Percentiles rank a stretch among this genome's conserved stretches.
phyloP scores from a whole-genome alignment of 805 yeast species.

The Wickerhamiella siamensis region DNA sequence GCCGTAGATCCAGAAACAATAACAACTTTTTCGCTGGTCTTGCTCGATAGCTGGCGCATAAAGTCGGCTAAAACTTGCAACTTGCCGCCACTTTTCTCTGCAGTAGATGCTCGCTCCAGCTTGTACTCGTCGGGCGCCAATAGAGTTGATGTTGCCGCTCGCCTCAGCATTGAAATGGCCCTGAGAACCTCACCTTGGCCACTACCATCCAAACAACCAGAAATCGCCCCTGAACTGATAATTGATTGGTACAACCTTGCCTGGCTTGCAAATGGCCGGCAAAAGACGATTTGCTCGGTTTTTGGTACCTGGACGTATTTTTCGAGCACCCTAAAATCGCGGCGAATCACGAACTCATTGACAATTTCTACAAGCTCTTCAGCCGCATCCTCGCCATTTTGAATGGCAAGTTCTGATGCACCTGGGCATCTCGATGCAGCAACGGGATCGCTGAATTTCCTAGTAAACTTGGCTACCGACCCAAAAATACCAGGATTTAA shows the following conservation, averaged over 20 bases:
- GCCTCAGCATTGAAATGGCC: slow-evolving; percentile 59
- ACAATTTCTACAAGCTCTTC: slow-evolving; percentile 53
- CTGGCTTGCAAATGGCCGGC: slow-evolving; percentile 59
- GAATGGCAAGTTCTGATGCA: slow-evolving; percentile 33
- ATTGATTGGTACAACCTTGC: slow-evolving; percentile 39
- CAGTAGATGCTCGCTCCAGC: background rate
- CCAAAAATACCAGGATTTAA: slow-evolving; percentile 77
- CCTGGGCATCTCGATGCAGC: slow-evolving; percentile 54
- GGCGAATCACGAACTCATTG: slow-evolving; percentile 48
- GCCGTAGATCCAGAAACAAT: slow-evolving; percentile 79
- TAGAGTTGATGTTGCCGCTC: slow-evolving; percentile 60
- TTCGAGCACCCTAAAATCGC: slow-evolving; percentile 44
- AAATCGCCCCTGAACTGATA: slow-evolving; percentile 15
- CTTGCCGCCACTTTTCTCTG: slow-evolving; percentile 39
- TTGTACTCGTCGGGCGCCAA: background rate
- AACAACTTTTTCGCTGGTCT: slow-evolving; percentile 59
- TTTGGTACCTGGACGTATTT: slow-evolving; percentile 51
- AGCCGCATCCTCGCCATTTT: slow-evolving; percentile 47
- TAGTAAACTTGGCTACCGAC: slow-evolving; percentile 31
- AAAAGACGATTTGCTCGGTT: slow-evolving; percentile 63
- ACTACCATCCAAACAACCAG: slow-evolving; percentile 22
- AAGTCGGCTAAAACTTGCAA: slow-evolving; percentile 44
- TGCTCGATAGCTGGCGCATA: slow-evolving; percentile 33
- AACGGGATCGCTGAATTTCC: slow-evolving; percentile 56
- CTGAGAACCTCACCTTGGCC: slow-evolving; percentile 33